Evolutionary conservation across 2,329 filamentous ascomycete genomes (phyloP), one percentile per base, ranked within the genome.

Genomic region (Fusarium sp.): DNA sequence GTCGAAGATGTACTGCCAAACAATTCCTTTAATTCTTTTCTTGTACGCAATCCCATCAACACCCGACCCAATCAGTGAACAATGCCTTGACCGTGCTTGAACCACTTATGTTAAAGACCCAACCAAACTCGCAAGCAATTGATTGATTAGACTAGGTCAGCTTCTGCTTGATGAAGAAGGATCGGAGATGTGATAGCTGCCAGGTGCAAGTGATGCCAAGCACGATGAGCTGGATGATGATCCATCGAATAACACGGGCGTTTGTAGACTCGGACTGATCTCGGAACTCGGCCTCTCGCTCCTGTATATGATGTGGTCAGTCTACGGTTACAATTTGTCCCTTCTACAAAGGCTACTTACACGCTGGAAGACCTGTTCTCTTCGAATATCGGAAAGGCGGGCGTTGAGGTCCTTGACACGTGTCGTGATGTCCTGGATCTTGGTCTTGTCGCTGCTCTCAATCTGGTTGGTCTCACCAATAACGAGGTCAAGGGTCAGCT

Each of bases 141-240:
- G n/a, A 28, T 42, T 28, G 33, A 60, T 43, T 31, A 26, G 40
- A 48, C 82, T 89, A 99, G 63, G 96, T 98, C 80, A 99, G 90
- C 88, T 99, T 99, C 86, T 98, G 95, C 88, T 99, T 99, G 86
- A 99, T 99, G 85, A 99, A 99, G 88, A 99, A 99, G 46, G 93
- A 92, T 74, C 96, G 89, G 75, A 99, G 87, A 82, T 99, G 95
- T 55, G 94, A 97, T 46, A 99, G 86, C 82, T 99, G 96, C 96
- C 96, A 99, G 66, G 94, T 93, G 83, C 96, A 99, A 34, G 96
- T 97, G 58, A 91, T 86, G 57, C 91, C 93, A 55, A 99, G 86
- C 38, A 98, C 89, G 53, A 90, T 87, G 64, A 98, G 84, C 82
- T 99, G 96, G 72, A 98, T 91, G 71, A 98, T 77, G 72, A 96